phyloP scores from a whole-genome alignment of 2,329 filamentous ascomycete genomes.

The Didymellaceae sp. region DNA sequence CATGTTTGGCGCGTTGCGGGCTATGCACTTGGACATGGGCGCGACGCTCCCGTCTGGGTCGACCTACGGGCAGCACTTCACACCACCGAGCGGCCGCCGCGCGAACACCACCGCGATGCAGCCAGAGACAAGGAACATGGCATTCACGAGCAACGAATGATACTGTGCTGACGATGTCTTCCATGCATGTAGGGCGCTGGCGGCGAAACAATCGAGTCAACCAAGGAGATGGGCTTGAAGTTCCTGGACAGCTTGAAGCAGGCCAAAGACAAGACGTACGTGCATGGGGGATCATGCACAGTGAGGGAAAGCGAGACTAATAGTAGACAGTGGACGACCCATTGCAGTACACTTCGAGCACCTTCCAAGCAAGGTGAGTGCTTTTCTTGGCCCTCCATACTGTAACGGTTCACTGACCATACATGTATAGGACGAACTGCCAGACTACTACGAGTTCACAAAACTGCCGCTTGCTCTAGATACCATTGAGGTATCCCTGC shows the following conservation, averaged over 20 bases:
- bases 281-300: constrained; percentile 24
- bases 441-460: constrained; percentile 79
- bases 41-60: constrained; percentile 41
- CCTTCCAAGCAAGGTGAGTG: constrained; percentile 64
- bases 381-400: constrained; percentile 13
- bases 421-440: constrained; percentile 60
- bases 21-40: constrained; percentile 37
- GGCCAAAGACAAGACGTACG: constrained; percentile 82
- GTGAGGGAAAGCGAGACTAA: constrained; percentile 26
- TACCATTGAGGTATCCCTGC: constrained; percentile 67
- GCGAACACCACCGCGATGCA: constrained; percentile 25
- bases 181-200: constrained; percentile 34
- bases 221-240: constrained; percentile 72
- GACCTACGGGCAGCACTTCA: constrained; percentile 37
- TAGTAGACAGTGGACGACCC: constrained; percentile 63
- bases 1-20: constrained; percentile 31
- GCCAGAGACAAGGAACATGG: constrained; percentile 1
- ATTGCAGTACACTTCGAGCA: constrained; percentile 78
- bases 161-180: constrained; percentile 36
- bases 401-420: constrained; percentile 23
- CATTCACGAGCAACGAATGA: constrained; percentile 1
- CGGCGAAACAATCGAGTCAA: constrained; percentile 69
- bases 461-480: constrained; percentile 80
- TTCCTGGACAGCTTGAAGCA: constrained; percentile 78
- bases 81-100: constrained; percentile 32